phyloP scores from a whole-genome alignment of 169 alveolate genomes.

The Plasmodium relictum region DNA sequence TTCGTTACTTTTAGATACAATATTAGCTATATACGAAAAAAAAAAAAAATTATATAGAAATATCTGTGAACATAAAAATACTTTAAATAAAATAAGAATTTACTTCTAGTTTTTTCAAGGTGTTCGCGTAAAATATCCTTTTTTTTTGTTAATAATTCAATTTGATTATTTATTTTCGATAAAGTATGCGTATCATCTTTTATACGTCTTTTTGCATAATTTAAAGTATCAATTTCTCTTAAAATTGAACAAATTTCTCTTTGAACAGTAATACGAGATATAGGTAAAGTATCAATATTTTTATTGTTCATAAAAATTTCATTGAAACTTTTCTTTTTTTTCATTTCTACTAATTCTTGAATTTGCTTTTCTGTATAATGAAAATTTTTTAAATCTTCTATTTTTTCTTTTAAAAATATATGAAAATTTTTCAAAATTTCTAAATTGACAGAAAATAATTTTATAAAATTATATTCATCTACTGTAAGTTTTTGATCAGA shows the following conservation, averaged over 20 bases:
- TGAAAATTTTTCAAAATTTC: slow-evolving; percentile 45
- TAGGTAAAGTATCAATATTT: slow-evolving; percentile 45
- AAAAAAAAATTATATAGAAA: neutral
- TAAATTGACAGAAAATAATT: slow-evolving; percentile 42
- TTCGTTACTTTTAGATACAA: slow-evolving; percentile 7
- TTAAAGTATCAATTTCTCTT: slow-evolving; percentile 63
- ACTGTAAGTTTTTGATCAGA: slow-evolving; percentile 42
- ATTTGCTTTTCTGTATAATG: slow-evolving; percentile 67
- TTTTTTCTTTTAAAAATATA: slow-evolving; percentile 62
- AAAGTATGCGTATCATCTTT: slow-evolving; percentile 19
- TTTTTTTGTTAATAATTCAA: slow-evolving; percentile 31
- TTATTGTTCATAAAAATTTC: slow-evolving; percentile 57
- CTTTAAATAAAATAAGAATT: neutral
- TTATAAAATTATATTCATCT: slow-evolving; percentile 69
- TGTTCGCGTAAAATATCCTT: slow-evolving; percentile 41
- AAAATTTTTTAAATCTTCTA: slow-evolving; percentile 71
- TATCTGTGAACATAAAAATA: neutral
- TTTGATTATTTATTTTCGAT: slow-evolving; percentile 19
- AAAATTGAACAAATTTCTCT: slow-evolving; percentile 64
- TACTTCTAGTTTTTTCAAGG: slow-evolving; percentile 65
- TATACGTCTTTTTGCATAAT: slow-evolving; percentile 24
- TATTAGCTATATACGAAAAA: slow-evolving; percentile 15
- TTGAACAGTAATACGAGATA: slow-evolving; percentile 56
- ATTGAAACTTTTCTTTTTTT: slow-evolving; percentile 46
- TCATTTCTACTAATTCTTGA: slow-evolving; percentile 60